phyloP scores from a whole-genome alignment of 345 rosid species.

The Eucalyptus polybractea region DNA sequence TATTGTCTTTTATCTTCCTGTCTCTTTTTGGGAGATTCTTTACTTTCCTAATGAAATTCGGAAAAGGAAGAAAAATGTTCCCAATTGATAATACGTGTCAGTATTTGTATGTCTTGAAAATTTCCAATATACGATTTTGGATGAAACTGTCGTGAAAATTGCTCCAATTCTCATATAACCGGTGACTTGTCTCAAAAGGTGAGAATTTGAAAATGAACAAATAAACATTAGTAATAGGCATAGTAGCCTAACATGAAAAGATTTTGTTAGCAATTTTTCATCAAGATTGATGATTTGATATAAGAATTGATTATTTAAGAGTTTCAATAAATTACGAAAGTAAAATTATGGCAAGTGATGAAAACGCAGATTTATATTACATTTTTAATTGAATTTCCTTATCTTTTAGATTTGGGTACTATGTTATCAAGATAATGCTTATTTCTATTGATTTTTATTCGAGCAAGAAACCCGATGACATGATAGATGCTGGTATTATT shows the following conservation, averaged over 20 bases:
- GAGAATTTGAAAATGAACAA: too few species aligned
- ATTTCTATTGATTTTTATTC: background rate
- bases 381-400: background rate
- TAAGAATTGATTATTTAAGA: too few species aligned
- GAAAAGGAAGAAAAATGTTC: background rate
- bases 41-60: background rate
- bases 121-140: background rate
- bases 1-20: too few species aligned
- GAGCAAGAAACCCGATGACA: background rate
- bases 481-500: background rate
- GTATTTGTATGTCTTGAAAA: background rate
- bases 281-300: too few species aligned
- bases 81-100: background rate
- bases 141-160: too few species aligned
- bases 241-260: too few species aligned
- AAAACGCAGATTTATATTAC: fast-evolving
- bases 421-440: background rate
- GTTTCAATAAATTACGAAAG: background rate
- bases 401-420: background rate
- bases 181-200: too few species aligned
- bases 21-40: too few species aligned
- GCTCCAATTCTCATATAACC: too few species aligned
- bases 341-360: background rate
- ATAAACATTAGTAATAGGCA: too few species aligned
- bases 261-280: too few species aligned